Base-by-base conservation (phyloP, 129 eudicot genomes). In the Cynara cardunculus region DNA sequence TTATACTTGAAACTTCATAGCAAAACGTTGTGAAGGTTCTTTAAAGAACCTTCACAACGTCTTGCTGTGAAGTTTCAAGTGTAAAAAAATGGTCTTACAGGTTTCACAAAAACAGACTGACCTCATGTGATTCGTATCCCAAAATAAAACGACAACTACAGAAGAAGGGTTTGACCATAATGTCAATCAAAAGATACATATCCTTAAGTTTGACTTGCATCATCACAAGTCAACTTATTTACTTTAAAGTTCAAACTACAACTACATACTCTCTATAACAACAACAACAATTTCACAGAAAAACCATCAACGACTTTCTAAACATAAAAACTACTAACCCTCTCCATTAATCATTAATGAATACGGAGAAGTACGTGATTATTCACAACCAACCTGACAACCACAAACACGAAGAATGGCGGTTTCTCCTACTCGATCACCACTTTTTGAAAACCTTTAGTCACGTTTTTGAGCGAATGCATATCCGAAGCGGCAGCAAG, bases 401-500 rank as follows among this genome's bases (percentile, higher is more conserved):
- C 83, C 77, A 53, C 14, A 21, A 76, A 34, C 81, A 3, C 24
- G 69, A 25, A 61, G 39, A 77, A 71, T 61, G 35, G 66, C 37
- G 62, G 18, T 77, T 71, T n/a, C 8, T 66, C 62, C 82, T 72
- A 77, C 86, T 85, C 88, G 0, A 87, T 68, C 70, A 78, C 77
- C 22, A 69, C 84, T 30, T 79, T 81, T 10, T 81, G 90, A 81
- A 86, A 41, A 44, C 84, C 22, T 28, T 83, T 87, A 0, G 91
- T 27, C 12, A 83, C 80, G 62, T 76, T 84, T 49, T 85, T 90
- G 7, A 83, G 9, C 12, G 87, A 74, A 25, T 83, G 89, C 69
- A 18, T 22, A 30, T 91, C 94, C 1, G 98, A 91, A 19, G 87
- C 97, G 31, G 88, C 75, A 75, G 90, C 95, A 69, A 93, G 91